A percentile compares a stretch with the other conserved stretches of the same genome.
phyloP scores from a whole-genome alignment of 129 eudicot species.

The Centrapalus pauciflorus region DNA sequence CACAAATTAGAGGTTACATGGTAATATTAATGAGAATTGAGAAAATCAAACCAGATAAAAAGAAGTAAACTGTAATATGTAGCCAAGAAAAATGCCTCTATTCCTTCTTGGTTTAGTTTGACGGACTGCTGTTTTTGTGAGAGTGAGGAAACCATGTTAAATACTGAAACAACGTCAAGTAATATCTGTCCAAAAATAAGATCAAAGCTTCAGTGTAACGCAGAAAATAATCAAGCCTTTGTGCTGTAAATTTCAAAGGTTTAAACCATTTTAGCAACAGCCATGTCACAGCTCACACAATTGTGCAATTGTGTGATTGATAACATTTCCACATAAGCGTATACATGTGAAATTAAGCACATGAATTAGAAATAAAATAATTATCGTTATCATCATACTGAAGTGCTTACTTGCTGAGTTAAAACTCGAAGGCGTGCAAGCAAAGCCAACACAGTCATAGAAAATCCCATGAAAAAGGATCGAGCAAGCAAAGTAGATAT shows the following conservation, averaged over 20 bases:
- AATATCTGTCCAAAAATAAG: slow-evolving; percentile 47
- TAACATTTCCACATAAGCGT: background rate
- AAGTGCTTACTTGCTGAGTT: slow-evolving; percentile 85
- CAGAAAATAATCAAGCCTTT: background rate
- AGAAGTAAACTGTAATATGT: background rate
- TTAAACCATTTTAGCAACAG: background rate
- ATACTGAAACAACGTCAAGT: slow-evolving; percentile 57
- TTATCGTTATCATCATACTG: background rate
- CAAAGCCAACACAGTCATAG: slow-evolving; percentile 51
- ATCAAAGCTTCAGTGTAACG: background rate
- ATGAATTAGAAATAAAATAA: background rate
- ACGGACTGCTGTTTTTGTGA: slow-evolving; percentile 56
- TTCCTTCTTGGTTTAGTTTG: slow-evolving; percentile 63
- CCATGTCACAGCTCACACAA: background rate
- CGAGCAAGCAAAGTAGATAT: slow-evolving; percentile 82
- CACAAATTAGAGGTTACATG: background rate
- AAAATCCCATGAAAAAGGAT: slow-evolving; percentile 80
- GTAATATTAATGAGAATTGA: background rate
- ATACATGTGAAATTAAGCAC: background rate
- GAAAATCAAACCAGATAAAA: background rate
- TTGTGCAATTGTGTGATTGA: background rate
- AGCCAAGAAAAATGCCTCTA: slow-evolving; percentile 46
- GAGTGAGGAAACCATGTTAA: slow-evolving; percentile 59
- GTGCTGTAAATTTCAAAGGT: background rate
- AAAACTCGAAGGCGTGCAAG: slow-evolving; percentile 84